Evolutionary conservation across 208 protist species (phyloP), one percentile per base, ranked within the genome.

Genomic region (Novymonas esmeraldas): DNA sequence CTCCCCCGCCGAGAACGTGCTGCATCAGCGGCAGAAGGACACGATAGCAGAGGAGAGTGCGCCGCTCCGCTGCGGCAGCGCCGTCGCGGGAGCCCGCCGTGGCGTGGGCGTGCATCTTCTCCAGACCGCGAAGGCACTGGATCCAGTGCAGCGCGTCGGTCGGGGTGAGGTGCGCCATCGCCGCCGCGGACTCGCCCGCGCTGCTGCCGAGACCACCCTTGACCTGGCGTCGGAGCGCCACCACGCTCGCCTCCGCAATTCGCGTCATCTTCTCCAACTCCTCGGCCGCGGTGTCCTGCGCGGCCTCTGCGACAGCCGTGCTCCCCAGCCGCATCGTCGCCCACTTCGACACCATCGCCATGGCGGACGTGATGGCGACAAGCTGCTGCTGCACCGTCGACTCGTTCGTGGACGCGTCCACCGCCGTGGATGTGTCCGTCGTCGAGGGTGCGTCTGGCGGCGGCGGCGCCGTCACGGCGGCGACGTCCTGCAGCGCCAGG

Each of bases 331-430:
- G 34, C 33, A 3, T 58, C 41, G 0, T 24, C 5, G 68, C 36
- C 68, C 73, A 73, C 55, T 73, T 89, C 13, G 71, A 49, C 34
- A 92, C 59, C 48, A 95, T 83, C 29, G 22, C 54, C 61, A 93
- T 86, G 7, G 87, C 85, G 16, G 87, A 93, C 5, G 77, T 58
- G 38, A 95, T 58, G 13, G 80, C 82, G 2, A 59, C 73, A 0
- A 81, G 64, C 22, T 84, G 67, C 58, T 87, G 80, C 68, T 73
- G 72, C 42, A 42, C 45, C 3, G 26, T 62, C n/a, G n/a, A n/a
- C n/a, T n/a, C n/a, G n/a, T n/a, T n/a, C n/a, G n/a, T n/a, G n/a
- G n/a, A n/a, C n/a, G n/a, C n/a, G n/a, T n/a, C n/a, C n/a, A n/a
- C n/a, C n/a, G n/a, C n/a, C n/a, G n/a, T n/a, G n/a, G n/a, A n/a